Conservation (phyloP, 495 filamentous ascomycete species). For the Monascus purpureus region DNA sequence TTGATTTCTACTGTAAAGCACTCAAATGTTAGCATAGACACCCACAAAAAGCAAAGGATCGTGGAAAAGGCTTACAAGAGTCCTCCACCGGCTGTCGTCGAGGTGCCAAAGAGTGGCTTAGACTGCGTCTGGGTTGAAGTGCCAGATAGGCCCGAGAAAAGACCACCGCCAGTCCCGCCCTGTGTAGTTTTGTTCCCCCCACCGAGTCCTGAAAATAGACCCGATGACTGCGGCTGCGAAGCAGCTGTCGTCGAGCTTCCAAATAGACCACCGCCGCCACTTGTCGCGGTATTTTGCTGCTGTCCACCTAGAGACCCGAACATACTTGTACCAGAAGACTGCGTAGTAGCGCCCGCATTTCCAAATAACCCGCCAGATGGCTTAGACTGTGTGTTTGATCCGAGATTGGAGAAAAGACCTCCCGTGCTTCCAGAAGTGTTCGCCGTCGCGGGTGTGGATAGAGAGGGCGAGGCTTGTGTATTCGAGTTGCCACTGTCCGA, state of each 20-base stretch:
- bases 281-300: constrained; percentile 12
- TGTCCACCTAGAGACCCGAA: constrained; percentile 20
- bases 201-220: constrained; percentile 30
- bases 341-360: constrained; percentile 13
- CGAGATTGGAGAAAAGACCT: constrained; percentile 25
- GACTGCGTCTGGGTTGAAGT: constrained; percentile 20
- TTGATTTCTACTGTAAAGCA: constrained; percentile 12
- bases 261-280: constrained; percentile 33
- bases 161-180: constrained; percentile 19
- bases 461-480: constrained; percentile 14
- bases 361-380: constrained; percentile 37
- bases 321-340: constrained; percentile 27
- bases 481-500: constrained; percentile 13
- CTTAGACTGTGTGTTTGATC: constrained; percentile 19
- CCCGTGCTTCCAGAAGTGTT: constrained; percentile 15
- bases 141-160: constrained; percentile 18
- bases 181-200: constrained; percentile 24
- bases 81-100: constrained; percentile 18
- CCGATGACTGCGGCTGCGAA: constrained; percentile 29
- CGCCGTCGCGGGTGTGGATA: constrained; percentile 15
- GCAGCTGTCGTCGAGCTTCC: constrained; percentile 27
- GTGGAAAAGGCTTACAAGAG: constrained; percentile 35
- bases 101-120: constrained; percentile 21
- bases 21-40: constrained; percentile 5
- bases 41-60: not conserved